Conservation (phyloP, 345 rosid species). For the Anacardium occidentale region DNA sequence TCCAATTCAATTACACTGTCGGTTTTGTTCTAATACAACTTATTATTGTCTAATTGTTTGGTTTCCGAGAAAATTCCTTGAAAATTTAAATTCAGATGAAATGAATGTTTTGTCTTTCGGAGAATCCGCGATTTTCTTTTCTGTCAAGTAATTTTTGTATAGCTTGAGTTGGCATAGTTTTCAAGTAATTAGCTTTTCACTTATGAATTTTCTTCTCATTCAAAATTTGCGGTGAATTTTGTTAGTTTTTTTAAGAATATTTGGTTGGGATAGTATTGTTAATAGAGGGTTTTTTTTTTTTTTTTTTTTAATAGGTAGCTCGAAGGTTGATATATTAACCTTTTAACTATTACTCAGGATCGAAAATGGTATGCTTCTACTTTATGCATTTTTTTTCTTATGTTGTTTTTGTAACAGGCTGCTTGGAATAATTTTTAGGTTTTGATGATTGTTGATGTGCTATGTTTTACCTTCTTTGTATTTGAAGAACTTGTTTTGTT, state of each 20-base stretch:
- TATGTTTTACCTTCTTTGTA: not conserved
- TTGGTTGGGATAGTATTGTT: not conserved
- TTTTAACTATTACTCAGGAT: constrained; percentile 9
- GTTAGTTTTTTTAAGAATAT: not conserved
- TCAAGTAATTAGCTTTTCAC: not conserved
- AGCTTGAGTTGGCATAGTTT: not conserved
- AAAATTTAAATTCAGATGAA: not conserved
- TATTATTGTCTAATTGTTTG: not conserved
- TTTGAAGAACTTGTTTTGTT: not conserved
- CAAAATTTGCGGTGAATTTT: not conserved
- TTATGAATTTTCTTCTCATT: not conserved
- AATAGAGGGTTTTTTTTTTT: not conserved
- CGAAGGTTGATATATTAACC: constrained; percentile 9
- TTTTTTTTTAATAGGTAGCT: constrained; percentile 25
- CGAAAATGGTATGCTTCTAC: constrained; percentile 35
- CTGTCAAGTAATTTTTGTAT: not conserved
- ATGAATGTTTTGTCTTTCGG: not conserved
- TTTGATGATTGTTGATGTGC: not conserved
- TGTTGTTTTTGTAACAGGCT: not conserved
- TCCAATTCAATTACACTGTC: not conserved
- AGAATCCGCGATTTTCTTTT: no score
- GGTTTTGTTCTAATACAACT: constrained; percentile 4
- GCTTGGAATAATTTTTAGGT: not conserved
- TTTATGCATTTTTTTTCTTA: not conserved
- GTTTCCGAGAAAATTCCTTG: not conserved